Base-by-base conservation (phyloP, 805 yeast genomes). In the Wickerhamiella shivajii region DNA sequence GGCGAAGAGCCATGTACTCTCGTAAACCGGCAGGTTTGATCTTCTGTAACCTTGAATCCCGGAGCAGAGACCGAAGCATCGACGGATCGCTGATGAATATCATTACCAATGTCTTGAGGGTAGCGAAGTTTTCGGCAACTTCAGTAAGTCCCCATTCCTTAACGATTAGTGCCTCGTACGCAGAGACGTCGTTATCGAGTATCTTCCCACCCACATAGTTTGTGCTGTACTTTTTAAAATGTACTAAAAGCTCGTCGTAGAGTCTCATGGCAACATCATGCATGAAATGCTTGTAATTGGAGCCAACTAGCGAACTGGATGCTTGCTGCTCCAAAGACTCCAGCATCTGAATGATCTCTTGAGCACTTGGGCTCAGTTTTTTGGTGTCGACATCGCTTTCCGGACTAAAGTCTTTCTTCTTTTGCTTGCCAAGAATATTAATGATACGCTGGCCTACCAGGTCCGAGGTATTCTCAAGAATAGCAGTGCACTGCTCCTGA, bases 1-100 rank as follows among this genome's bases (percentile, higher is more conserved):
- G 15, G 8, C 51, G 39, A 32, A 41, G 45, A 18, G 31, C 27
- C 7, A 45, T 33, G 24, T 37, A 41, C 9, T 35, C 37, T 4
- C 44, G 33, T 20, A 44, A 28, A 16, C 39, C 39, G 30, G 62
- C 64, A 7, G 74, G 73, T 48, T 72, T 74, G 50, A 81, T 62
- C 37, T 63, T 64, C 1, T 75, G 72, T 41, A 84, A 60, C 44
- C 74, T 81, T 1, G 93, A 90, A 47, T 83, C 94, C 25, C 74
- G 72, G 2, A 83, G 72, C 47, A 84, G 63, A 1, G 93, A 78
- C 41, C 73, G 73, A 35, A 84, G 59, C 44, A 80, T 64, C 37
- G 78, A 78, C 2, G 87, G 77, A 25, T 79, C 90, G 12, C 81
- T 93, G 0, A 93, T 76, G 52, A 75, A 85, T 39, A 85, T 59